Evolutionary conservation across 345 rosid genomes (phyloP).

Genomic region (Linum tenue): DNA sequence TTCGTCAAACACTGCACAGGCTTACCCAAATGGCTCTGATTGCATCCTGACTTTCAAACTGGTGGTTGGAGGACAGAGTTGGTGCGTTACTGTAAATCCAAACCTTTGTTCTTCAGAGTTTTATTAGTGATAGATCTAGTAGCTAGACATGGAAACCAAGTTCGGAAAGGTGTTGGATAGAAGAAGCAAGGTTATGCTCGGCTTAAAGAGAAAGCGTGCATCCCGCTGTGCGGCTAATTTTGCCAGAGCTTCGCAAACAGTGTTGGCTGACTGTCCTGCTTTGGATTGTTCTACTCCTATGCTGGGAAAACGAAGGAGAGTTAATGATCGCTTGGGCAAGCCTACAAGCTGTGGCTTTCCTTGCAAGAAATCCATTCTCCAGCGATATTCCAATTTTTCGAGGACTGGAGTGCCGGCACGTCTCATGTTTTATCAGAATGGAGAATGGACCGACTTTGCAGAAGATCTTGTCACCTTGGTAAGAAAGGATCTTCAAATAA

Average conservation of each 20-base stretch:
- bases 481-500: conserved; percentile 46
- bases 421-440: conserved; percentile 63
- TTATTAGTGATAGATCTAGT: conserved; percentile 37
- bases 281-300: background rate
- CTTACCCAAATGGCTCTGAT: conserved; percentile 19
- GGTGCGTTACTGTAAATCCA: conserved; percentile 22
- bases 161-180: conserved; percentile 57
- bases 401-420: conserved; percentile 61
- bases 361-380: conserved; percentile 38
- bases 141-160: conserved; percentile 49
- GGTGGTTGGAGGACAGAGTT: conserved; percentile 13
- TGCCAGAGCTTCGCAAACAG: conserved; percentile 30
- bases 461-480: conserved; percentile 28
- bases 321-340: conserved; percentile 27
- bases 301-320: conserved; percentile 44
- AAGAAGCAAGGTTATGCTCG: conserved; percentile 19
- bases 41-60: conserved; percentile 32
- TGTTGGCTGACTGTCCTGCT: conserved; percentile 23
- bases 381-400: conserved; percentile 55
- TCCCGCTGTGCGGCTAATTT: conserved; percentile 25
- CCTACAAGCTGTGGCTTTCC: conserved; percentile 16
- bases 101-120: conserved; percentile 37
- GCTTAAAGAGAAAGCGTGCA: conserved; percentile 46
- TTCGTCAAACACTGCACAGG: conserved; percentile 22
- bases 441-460: conserved; percentile 75